phyloP scores from a whole-genome alignment of 2,329 filamentous ascomycete genomes.

The Penicillium sp. region DNA sequence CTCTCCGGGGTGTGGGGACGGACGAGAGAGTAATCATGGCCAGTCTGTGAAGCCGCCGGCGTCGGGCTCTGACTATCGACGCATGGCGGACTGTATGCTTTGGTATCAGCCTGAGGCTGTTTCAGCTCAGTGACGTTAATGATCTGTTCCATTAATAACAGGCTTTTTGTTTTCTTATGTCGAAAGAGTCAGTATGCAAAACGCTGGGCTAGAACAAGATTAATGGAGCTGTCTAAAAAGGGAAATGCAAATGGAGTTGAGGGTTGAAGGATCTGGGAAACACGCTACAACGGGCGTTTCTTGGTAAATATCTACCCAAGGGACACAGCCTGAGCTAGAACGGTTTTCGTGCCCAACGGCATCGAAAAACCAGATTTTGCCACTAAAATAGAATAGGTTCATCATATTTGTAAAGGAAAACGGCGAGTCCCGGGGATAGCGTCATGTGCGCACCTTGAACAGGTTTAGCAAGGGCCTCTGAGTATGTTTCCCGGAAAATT shows the following conservation, averaged over 20 bases:
- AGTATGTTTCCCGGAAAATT: constrained; percentile 8
- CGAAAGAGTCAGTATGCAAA: background rate
- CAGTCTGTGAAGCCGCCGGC: constrained; percentile 6
- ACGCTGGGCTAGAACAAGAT: background rate
- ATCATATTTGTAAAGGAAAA: constrained; percentile 3
- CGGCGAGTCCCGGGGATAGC: constrained; percentile 14
- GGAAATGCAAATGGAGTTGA: constrained; percentile 1
- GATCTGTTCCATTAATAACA: constrained; percentile 11
- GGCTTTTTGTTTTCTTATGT: background rate
- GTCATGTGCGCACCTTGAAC: constrained; percentile 10
- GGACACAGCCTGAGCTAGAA: background rate
- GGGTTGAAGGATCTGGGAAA: background rate
- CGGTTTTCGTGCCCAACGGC: background rate
- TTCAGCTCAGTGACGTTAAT: constrained; percentile 11
- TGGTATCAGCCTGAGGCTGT: constrained; percentile 6
- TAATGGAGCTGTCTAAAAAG: background rate
- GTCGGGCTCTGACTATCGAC: constrained; percentile 11
- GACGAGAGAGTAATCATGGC: constrained; percentile 7
- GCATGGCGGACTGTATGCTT: constrained; percentile 2
- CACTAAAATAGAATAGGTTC: background rate
- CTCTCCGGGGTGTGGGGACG: constrained; percentile 1
- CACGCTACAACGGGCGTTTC: background rate
- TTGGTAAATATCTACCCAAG: constrained; percentile 5
- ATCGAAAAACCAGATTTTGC: constrained; percentile 9
- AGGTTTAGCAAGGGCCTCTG: background rate